Conservation (phyloP, 2,329 filamentous ascomycete genomes). For the Colletotrichum tropicale region DNA sequence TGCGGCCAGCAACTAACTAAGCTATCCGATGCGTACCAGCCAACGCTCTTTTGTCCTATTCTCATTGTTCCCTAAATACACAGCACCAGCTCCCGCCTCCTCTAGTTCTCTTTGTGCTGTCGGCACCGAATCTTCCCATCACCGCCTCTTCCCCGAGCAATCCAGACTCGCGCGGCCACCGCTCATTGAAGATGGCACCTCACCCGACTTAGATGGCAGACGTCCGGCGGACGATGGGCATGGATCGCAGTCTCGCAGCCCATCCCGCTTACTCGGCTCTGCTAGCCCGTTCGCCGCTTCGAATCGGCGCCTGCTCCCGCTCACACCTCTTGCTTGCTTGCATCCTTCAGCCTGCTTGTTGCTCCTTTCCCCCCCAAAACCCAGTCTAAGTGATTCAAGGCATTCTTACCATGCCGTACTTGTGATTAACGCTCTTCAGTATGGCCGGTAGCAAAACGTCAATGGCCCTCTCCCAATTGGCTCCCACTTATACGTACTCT, state of each 20-base stretch:
- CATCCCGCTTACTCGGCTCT: constrained; percentile 1
- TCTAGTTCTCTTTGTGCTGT: not conserved
- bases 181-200: not conserved
- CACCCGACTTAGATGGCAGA: not conserved
- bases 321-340: not conserved
- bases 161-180: not conserved
- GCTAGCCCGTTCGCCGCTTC: not conserved
- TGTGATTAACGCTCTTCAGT: not conserved
- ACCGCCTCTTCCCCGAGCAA: not conserved
- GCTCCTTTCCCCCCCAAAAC: not conserved
- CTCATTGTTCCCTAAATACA: not conserved
- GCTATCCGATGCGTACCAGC: not conserved
- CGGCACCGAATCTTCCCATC: not conserved
- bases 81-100: not conserved
- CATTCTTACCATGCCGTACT: not conserved
- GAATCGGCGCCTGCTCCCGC: not conserved
- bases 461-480: not conserved
- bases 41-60: not conserved
- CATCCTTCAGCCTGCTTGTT: not conserved
- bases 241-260: not conserved
- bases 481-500: not conserved
- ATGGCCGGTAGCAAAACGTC: not conserved
- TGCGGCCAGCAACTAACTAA: not conserved
- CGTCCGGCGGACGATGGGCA: not conserved
- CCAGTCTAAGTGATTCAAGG: not conserved